phyloP scores from a whole-genome alignment of 2,329 filamentous ascomycete species.

The Anthostomella pinea region DNA sequence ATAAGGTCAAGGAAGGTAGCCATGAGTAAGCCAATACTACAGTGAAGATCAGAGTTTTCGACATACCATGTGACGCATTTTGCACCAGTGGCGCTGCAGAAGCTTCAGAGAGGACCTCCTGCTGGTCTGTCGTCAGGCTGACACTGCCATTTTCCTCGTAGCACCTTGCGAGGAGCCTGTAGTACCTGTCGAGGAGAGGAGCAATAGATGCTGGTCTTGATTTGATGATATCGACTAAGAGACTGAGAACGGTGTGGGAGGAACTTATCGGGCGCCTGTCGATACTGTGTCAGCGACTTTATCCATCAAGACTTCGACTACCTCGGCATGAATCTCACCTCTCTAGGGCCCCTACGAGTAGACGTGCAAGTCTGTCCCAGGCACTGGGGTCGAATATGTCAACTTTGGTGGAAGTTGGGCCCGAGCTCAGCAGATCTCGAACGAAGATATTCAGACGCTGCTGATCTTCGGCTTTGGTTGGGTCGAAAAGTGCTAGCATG shows the following conservation, averaged over 20 bases:
- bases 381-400: conserved; percentile 14
- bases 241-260: conserved; percentile 33
- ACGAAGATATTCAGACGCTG: conserved; percentile 45
- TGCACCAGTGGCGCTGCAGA: conserved; percentile 23
- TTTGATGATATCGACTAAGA: conserved; percentile 34
- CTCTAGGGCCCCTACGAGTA: conserved; percentile 28
- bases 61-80: conserved; percentile 20
- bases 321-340: conserved; percentile 16
- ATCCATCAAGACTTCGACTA: neutral
- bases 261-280: conserved; percentile 22
- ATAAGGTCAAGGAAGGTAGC: neutral
- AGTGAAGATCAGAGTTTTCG: neutral
- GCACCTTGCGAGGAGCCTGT: conserved; percentile 37
- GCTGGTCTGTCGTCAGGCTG: conserved; percentile 12
- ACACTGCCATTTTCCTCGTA: conserved; percentile 28
- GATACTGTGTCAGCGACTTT: conserved; percentile 9
- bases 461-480: conserved; percentile 44
- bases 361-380: conserved; percentile 25
- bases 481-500: conserved; percentile 49
- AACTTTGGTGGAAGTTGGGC: conserved; percentile 9
- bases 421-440: conserved; percentile 35
- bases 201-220: conserved; percentile 28
- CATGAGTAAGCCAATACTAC: neutral
- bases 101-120: conserved; percentile 20
- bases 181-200: conserved; percentile 35